A percentile compares a stretch with the other conserved stretches of the same genome.
These are phyloP conservation scores for Thalia dealbata DNA, from an alignment of 176 grass and related monocot genomes.

Conservation along the genomic window DNA sequence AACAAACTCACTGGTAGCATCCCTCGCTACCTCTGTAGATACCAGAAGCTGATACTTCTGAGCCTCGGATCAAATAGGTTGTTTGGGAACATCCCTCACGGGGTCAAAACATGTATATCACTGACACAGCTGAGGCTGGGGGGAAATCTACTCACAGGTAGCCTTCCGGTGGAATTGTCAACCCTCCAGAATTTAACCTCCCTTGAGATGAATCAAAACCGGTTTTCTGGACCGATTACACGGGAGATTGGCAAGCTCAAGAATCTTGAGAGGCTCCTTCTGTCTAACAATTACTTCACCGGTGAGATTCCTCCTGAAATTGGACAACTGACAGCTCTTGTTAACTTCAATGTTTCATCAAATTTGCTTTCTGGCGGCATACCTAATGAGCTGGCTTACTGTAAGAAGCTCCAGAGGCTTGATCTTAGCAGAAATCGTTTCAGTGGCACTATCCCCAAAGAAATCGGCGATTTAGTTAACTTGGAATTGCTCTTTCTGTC, in stretches of 20 bases:
- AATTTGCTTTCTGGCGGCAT: constrained; percentile 56
- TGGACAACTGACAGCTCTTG: constrained; percentile 64
- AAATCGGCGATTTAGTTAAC: constrained; percentile 63
- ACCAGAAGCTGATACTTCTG: constrained; percentile 69
- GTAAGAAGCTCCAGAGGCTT: constrained; percentile 87
- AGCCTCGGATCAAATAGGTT: constrained; percentile 76
- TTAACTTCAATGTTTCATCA: constrained; percentile 89
- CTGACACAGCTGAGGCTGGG: constrained; percentile 66
- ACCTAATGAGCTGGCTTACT: constrained; percentile 46
- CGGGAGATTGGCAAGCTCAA: constrained; percentile 71
- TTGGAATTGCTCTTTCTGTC: constrained; percentile 77
- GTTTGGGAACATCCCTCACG: constrained; percentile 61
- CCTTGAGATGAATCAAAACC: constrained; percentile 83
- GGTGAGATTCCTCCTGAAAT: constrained; percentile 60
- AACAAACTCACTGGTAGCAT: constrained; percentile 54
- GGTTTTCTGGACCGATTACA: constrained; percentile 70
- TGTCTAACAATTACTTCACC: constrained; percentile 76
- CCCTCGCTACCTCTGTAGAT: constrained; percentile 55
- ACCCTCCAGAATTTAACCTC: constrained; percentile 56
- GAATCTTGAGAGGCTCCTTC: constrained; percentile 60
- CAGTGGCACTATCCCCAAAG: constrained; percentile 49
- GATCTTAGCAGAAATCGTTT: constrained; percentile 79
- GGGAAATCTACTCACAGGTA: constrained; percentile 63
- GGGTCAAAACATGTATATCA: constrained; percentile 66
- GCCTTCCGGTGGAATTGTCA: constrained; percentile 46